Percentiles rank a stretch among this genome's conserved stretches.
Evolutionary conservation across 495 filamentous ascomycete species (phyloP).

Genomic region (Delitschia confertaspora): DNA sequence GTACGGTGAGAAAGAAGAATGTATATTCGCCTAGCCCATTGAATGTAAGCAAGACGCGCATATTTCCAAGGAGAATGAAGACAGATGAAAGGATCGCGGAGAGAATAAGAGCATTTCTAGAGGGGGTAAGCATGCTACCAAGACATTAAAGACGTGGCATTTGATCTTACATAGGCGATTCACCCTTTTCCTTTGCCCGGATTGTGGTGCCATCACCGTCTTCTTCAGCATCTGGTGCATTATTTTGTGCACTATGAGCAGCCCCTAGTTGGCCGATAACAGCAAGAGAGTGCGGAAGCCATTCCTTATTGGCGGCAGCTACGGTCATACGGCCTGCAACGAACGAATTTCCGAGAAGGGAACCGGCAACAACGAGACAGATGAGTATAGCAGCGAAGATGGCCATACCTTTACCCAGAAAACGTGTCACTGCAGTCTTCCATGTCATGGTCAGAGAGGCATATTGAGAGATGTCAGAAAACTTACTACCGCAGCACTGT

Average conservation of each 20-base stretch:
- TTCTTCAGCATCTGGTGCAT: neutral
- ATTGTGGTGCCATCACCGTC: conserved; percentile 7
- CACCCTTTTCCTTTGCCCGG: conserved; percentile 12
- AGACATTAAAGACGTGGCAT: neutral
- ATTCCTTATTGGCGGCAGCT: conserved; percentile 45
- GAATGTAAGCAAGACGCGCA: conserved; percentile 48
- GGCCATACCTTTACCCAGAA: conserved; percentile 42
- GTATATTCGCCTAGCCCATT: conserved; percentile 49
- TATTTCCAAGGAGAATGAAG: conserved; percentile 50
- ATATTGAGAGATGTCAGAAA: neutral
- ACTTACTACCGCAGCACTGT: conserved; percentile 50
- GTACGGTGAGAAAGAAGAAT: conserved; percentile 50
- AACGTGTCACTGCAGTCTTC: conserved; percentile 45
- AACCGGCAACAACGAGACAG: conserved; percentile 45
- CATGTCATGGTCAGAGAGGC: neutral
- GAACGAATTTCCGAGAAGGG: conserved; percentile 48
- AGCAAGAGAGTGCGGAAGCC: conserved; percentile 42
- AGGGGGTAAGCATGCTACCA: conserved; percentile 35
- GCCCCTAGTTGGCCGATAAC: conserved; percentile 33
- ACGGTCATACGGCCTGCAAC: conserved; percentile 49
- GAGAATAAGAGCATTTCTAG: conserved; percentile 45
- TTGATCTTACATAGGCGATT: conserved; percentile 22
- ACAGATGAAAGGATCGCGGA: conserved; percentile 40
- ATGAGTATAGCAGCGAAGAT: conserved; percentile 43
- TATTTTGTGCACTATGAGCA: conserved; percentile 1